Conservation (phyloP, 1,284 basidiomycete species). For the Macrocystidia cucumis region DNA sequence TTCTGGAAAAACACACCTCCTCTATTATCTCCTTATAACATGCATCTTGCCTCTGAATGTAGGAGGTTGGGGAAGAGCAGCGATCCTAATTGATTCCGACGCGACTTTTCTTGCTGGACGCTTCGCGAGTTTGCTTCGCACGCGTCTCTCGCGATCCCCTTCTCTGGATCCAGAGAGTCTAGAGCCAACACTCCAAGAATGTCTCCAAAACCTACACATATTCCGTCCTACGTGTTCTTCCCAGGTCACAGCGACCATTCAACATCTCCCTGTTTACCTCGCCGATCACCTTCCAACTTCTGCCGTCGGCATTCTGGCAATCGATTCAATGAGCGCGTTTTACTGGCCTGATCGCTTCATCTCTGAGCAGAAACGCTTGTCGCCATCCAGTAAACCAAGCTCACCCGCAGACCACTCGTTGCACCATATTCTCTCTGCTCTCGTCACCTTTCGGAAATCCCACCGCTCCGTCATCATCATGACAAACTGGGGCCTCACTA, state of each 20-base stretch:
- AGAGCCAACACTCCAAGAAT: conserved; percentile 13
- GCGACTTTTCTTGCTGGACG: conserved; percentile 49
- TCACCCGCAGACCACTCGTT: conserved; percentile 22
- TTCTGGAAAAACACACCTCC: conserved; percentile 68
- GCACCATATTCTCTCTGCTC: conserved; percentile 35
- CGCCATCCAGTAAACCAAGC: conserved; percentile 13
- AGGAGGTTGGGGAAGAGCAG: conserved; percentile 55
- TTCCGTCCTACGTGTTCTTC: conserved; percentile 58
- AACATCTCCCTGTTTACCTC: conserved; percentile 52
- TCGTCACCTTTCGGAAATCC: conserved; percentile 42
- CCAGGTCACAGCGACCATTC: conserved; percentile 61
- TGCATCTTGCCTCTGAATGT: conserved; percentile 48
- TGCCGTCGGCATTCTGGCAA: conserved; percentile 54
- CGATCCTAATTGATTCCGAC: conserved; percentile 64
- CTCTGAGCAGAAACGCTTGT: conserved; percentile 47
- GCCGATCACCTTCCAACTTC: conserved; percentile 33
- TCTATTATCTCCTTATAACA: conserved; percentile 56
- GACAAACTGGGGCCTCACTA: conserved; percentile 58
- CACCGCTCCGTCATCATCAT: conserved; percentile 48
- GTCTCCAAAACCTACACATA: conserved; percentile 49
- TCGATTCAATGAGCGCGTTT: conserved; percentile 73
- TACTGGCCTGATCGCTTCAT: conserved; percentile 71
- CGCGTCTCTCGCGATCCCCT: conserved; percentile 19
- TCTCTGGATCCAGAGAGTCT: conserved; percentile 5
- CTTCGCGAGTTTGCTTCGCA: conserved; percentile 41